Evolutionary conservation across 106 monocot genomes (phyloP), one percentile per base, ranked within the genome.

Genomic region (Cymbidium sinense): DNA sequence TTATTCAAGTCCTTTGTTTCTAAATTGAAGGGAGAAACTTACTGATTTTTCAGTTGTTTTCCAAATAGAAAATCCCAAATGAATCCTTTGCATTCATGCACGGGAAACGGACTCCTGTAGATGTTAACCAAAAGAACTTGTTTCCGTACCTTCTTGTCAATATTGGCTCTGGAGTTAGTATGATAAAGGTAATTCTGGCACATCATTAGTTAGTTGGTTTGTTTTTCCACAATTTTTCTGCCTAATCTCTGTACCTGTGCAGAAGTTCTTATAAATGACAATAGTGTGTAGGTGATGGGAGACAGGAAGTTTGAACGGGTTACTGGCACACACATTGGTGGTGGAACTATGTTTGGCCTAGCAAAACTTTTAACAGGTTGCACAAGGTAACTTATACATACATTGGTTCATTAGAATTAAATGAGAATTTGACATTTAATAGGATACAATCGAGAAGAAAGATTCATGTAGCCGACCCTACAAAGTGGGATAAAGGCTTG

Each of bases 291-390:
- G 92, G 92, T 92, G 34, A 85, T 80, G 69, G 92, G 89, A 77
- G 61, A 80, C 52, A 85, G 79, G 54, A 92, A 85, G 43, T 92
- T 81, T 87, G 86, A 92, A 83, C 79, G 92, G 79, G 89, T 92
- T 77, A 92, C 87, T 28, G 92, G 92, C 34, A 92, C 92, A 52
- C 89, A 92, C 70, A 85, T 92, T 67, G 92, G 92, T 74, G 92
- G 89, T 62, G 92, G 92, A 77, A 92, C 92, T 19, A 89, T 89
- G 61, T 92, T 89, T 75, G 92, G 92, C 54, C 70, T 92, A 47
- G 92, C 89, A 77, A 92, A 89, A 78, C 92, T 92, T 77, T 85
- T 92, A 79, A 92, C 92, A 52, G 89, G 89, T 43, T 92, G 92
- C 76, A 81, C 4, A 36, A 89, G 89, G 92, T 91, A 83, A 84